These are phyloP conservation scores for Wolfiporia cocos DNA, from an alignment of 1,284 basidiomycete genomes.

Conservation along the genomic window DNA sequence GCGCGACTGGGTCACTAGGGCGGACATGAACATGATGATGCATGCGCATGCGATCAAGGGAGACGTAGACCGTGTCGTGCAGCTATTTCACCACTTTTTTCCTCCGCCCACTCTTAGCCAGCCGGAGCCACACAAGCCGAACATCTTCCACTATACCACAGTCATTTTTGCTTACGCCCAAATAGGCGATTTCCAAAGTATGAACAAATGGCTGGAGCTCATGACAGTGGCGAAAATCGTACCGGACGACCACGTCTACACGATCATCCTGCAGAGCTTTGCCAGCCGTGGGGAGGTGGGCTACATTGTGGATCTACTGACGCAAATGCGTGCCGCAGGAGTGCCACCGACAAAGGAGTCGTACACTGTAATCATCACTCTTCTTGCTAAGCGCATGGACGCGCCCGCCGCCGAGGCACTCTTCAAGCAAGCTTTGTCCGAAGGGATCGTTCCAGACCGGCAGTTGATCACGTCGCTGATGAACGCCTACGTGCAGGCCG, in stretches of 20 bases:
- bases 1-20: constrained; percentile 20
- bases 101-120: constrained; percentile 18
- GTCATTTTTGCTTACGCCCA: constrained; percentile 54
- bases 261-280: constrained; percentile 57
- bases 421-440: constrained; percentile 56
- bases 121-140: constrained; percentile 30
- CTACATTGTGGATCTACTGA: constrained; percentile 50
- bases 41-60: constrained; percentile 47
- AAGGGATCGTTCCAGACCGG: constrained; percentile 60
- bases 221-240: constrained; percentile 43
- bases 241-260: constrained; percentile 55
- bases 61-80: constrained; percentile 33
- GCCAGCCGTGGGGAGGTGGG: constrained; percentile 51
- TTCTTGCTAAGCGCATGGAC: constrained; percentile 66
- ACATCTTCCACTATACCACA: constrained; percentile 45
- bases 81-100: constrained; percentile 52
- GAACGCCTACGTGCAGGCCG: constrained; percentile 80
- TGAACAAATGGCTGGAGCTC: constrained; percentile 51
- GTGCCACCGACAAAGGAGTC: constrained; percentile 45
- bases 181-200: constrained; percentile 41
- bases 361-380: constrained; percentile 69
- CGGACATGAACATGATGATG: constrained; percentile 41
- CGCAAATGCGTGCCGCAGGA: constrained; percentile 53
- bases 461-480: constrained; percentile 69
- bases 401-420: constrained; percentile 61